Percentiles rank a stretch among this genome's conserved stretches.
Evolutionary conservation across 2,329 filamentous ascomycete genomes (phyloP).

Genomic region (Aureobasidium melanogenum): DNA sequence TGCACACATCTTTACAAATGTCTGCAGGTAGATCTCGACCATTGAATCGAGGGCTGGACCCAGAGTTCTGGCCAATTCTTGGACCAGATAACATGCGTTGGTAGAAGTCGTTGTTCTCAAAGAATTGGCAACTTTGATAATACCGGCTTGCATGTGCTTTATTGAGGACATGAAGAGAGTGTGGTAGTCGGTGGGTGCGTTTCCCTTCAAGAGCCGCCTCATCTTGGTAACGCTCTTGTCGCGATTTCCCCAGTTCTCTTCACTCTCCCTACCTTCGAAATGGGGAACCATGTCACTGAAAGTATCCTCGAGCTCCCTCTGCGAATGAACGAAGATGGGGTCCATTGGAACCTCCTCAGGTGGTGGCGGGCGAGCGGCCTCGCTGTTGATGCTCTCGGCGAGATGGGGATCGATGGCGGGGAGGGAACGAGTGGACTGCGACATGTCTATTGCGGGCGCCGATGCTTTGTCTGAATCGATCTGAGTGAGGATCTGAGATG

Average conservation of each 20-base stretch:
- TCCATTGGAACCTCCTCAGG: conserved; percentile 61
- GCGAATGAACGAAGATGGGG: conserved; percentile 73
- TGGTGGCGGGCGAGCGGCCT: conserved; percentile 51
- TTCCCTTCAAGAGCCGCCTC: conserved; percentile 71
- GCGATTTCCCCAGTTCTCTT: conserved; percentile 82
- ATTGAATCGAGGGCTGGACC: conserved; percentile 76
- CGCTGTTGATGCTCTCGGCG: conserved; percentile 33
- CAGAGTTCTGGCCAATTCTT: conserved; percentile 70
- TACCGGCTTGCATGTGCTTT: conserved; percentile 71
- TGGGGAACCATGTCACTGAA: conserved; percentile 69
- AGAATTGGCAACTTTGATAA: conserved; percentile 76
- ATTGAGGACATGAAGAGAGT: conserved; percentile 61
- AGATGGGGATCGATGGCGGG: conserved; percentile 33
- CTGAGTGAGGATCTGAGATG: conserved; percentile 68
- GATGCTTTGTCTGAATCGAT: conserved; percentile 34
- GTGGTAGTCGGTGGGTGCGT: conserved; percentile 68
- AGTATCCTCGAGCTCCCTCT: conserved; percentile 79
- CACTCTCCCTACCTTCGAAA: conserved; percentile 83
- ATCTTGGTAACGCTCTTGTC: conserved; percentile 74
- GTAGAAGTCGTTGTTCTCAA: conserved; percentile 84
- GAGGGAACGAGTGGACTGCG: conserved; percentile 34
- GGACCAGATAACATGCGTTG: conserved; percentile 72
- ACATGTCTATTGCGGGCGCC: conserved; percentile 22
- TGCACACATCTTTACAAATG: conserved; percentile 79
- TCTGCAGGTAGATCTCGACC: conserved; percentile 83